Percentiles rank a stretch among this genome's conserved stretches.
Conservation (phyloP, 1,139 yeast genomes). For the Saccharomyces hybrid region DNA sequence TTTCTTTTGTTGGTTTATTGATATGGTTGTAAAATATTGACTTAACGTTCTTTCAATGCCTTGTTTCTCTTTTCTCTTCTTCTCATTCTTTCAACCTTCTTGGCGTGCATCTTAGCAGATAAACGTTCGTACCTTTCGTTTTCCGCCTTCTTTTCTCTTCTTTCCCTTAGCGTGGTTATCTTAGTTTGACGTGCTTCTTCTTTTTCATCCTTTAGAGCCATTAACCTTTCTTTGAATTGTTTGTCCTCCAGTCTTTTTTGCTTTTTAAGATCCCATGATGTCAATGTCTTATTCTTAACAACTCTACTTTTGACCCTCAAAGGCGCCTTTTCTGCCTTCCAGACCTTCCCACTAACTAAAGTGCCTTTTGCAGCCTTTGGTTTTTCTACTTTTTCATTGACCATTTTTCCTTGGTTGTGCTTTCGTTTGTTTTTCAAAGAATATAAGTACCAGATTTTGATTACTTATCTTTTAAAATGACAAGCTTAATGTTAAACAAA, state of each 20-base stretch:
- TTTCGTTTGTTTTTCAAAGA: background rate
- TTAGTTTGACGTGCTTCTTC: constrained; percentile 44
- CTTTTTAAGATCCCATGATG: constrained; percentile 35
- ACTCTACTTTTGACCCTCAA: constrained; percentile 33
- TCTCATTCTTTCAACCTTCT: constrained; percentile 70
- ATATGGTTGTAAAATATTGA: background rate
- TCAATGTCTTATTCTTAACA: constrained; percentile 30
- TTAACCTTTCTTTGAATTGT: constrained; percentile 39
- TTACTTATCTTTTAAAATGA: background rate
- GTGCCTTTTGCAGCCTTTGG: constrained; percentile 32
- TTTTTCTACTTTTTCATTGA: background rate
- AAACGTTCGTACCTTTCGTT: constrained; percentile 64
- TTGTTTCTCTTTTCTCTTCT: constrained; percentile 79
- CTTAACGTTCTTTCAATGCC: constrained; percentile 58
- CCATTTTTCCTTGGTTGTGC: background rate
- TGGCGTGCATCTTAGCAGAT: constrained; percentile 69
- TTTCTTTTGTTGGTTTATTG: background rate
- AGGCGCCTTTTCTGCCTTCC: constrained; percentile 49
- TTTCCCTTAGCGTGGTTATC: constrained; percentile 50
- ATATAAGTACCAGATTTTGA: background rate
- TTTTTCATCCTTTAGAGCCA: constrained; percentile 56
- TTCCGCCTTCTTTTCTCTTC: constrained; percentile 64
- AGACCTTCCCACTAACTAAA: constrained; percentile 47
- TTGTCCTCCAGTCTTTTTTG: constrained; percentile 36
- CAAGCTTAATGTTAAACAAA: background rate